phyloP scores from a whole-genome alignment of 2,329 filamentous ascomycete species.

The Periconia sp. region DNA sequence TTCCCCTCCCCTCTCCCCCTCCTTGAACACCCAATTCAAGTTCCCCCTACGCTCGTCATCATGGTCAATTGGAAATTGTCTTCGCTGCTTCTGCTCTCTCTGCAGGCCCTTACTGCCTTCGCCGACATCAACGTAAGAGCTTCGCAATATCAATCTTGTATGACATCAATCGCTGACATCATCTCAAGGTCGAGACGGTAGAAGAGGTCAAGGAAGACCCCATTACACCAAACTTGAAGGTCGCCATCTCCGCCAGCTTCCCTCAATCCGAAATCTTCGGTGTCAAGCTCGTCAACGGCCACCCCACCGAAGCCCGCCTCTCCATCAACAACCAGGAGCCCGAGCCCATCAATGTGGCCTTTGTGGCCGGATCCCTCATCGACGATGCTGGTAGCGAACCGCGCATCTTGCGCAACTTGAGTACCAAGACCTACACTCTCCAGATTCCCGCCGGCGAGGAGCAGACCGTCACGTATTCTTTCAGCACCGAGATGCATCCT shows the following conservation, averaged over 20 bases:
- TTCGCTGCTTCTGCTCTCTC: constrained; percentile 69
- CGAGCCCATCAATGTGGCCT: constrained; percentile 70
- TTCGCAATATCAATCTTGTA: constrained; percentile 22
- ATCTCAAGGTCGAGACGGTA: constrained; percentile 27
- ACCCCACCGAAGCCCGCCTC: constrained; percentile 78
- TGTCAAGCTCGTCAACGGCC: constrained; percentile 92
- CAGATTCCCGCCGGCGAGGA: constrained; percentile 75
- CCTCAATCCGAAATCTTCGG: constrained; percentile 80
- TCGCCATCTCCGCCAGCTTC: constrained; percentile 61
- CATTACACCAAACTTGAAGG: constrained; percentile 62
- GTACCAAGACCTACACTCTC: constrained; percentile 71
- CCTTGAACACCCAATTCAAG: constrained; percentile 13
- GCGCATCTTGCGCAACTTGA: constrained; percentile 79
- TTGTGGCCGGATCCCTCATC: constrained; percentile 75
- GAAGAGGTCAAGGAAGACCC: constrained; percentile 60
- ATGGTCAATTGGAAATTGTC: constrained; percentile 78
- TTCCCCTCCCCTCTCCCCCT: constrained; percentile 8
- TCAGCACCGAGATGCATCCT: constrained; percentile 88
- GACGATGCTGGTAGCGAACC: constrained; percentile 58
- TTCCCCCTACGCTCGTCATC: constrained; percentile 24
- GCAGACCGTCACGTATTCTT: constrained; percentile 77
- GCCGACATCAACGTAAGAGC: constrained; percentile 63
- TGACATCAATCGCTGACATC: constrained; percentile 36
- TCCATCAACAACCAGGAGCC: constrained; percentile 84
- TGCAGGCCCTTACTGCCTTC: constrained; percentile 66